phyloP scores from a whole-genome alignment of 768 basidiomycete genomes.

The Galerina marginata region DNA sequence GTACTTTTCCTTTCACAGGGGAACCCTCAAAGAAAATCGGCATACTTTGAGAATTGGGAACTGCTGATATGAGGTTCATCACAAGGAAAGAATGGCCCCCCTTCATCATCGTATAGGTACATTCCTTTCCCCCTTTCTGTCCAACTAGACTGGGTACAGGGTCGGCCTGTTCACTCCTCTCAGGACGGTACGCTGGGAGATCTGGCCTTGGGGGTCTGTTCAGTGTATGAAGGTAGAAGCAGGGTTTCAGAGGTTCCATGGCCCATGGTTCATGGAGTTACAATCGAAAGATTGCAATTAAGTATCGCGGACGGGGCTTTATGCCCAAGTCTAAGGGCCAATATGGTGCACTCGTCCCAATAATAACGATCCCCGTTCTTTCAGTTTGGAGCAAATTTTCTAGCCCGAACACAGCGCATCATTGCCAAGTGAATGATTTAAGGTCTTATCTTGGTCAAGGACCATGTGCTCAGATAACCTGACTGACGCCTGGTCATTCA shows the following conservation, averaged over 20 bases:
- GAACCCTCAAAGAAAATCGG: slow-evolving; percentile 6
- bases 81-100: not conserved
- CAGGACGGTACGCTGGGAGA: not conserved
- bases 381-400: not conserved
- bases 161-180: not conserved
- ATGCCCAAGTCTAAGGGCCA: too few species aligned
- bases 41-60: not conserved
- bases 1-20: slow-evolving; percentile 2
- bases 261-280: not conserved
- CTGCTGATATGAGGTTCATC: slow-evolving; percentile 2
- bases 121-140: not conserved
- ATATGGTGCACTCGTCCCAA: too few species aligned
- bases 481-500: too few species aligned
- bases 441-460: slow-evolving; percentile 1
- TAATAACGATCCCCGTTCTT: too few species aligned
- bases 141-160: not conserved
- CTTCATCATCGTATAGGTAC: slow-evolving; percentile 1
- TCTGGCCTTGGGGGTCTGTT: not conserved
- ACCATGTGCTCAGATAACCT: not conserved
- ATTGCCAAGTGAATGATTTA: not conserved
- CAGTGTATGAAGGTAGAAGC: not conserved
- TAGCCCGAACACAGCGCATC: not conserved
- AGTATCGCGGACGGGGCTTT: too few species aligned
- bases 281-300: too few species aligned
- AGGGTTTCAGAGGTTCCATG: not conserved